phyloP scores from a whole-genome alignment of 768 basidiomycete species.

The Podaxis sp. region DNA sequence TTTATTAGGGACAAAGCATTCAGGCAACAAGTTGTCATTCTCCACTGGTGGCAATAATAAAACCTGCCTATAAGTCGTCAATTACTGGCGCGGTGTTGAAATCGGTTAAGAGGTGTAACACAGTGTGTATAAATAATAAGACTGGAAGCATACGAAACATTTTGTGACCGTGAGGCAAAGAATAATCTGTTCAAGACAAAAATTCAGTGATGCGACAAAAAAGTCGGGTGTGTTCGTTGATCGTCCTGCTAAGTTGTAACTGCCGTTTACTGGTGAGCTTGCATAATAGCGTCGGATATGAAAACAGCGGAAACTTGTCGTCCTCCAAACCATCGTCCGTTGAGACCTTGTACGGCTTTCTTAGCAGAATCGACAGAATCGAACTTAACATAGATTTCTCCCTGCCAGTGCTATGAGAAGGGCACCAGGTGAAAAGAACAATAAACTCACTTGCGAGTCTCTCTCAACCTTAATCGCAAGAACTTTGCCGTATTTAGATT shows the following conservation, averaged over 20 bases:
- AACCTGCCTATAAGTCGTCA: constrained; percentile 38
- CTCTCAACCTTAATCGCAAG: constrained; percentile 89
- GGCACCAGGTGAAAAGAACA: background rate
- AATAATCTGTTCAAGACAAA: constrained; percentile 27
- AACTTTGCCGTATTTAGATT: constrained; percentile 86
- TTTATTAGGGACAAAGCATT: constrained; percentile 35
- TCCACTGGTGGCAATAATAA: constrained; percentile 30
- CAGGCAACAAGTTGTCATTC: constrained; percentile 27
- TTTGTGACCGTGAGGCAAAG: constrained; percentile 29
- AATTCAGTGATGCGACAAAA: constrained; percentile 30
- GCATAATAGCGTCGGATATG: constrained; percentile 94
- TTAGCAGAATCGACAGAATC: constrained; percentile 75
- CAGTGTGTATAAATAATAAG: constrained; percentile 30
- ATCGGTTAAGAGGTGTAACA: constrained; percentile 18
- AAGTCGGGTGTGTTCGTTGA: background rate
- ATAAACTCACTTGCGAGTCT: constrained; percentile 74
- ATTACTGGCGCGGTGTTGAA: constrained; percentile 21
- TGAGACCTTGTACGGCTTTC: constrained; percentile 84
- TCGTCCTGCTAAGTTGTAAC: background rate
- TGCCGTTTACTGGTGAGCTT: constrained; percentile 70
- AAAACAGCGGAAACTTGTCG: constrained; percentile 84
- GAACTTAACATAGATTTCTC: constrained; percentile 97
- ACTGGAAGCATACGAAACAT: constrained; percentile 28
- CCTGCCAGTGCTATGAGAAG: constrained; percentile 47
- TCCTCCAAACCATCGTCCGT: constrained; percentile 97